Base-by-base conservation (phyloP, 305 asterid species). In the Fraxinus sp. region DNA sequence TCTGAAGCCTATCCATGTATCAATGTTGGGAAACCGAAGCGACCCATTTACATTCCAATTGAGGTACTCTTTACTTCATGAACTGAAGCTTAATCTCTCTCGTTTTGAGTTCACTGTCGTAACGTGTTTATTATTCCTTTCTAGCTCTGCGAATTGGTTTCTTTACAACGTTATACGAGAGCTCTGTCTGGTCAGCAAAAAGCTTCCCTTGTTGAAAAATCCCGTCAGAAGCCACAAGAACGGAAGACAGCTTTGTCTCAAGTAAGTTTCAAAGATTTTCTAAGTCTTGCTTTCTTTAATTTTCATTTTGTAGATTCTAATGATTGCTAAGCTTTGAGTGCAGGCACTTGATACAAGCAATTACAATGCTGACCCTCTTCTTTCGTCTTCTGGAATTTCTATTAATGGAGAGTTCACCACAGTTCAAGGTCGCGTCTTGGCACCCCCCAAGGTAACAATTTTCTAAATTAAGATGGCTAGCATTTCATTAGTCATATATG, bases 101-200 rank as follows among this genome's bases (percentile, higher is more conserved):
- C 9, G 7, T 37, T 66, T 33, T 75, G 36, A 41, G 33, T 32
- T 57, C 20, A 20, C 39, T 77, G 49, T 49, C 39, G 28, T 75
- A 14, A 55, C 35, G 0, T 37, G 7, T 0, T 62, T 28, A 30
- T 10, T 70, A 4, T 70, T 70, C 28, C 39, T 70, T 80, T 82
- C 43, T 80, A 90, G 93, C 81, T 90, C 11, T 90, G 93, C 35
- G 83, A 89, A 5, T 83, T 92, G 87, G 90, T 94, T 16, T 90
- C 95, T 1, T 82, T 92, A 83, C 96, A 92, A 89, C 91, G 97
- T 0, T 94, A 94, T 68, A 92, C 97, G 1, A 92, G 92, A 86
- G 92, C 97, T 24, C 78, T 94, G 20, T 82, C 95, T 3, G 86
- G 87, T 4, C 81, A 88, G 32, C 97, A 94, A 85, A 88, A 96